Conservation (phyloP, 75 land plant species). For the Gnetum montanum region DNA sequence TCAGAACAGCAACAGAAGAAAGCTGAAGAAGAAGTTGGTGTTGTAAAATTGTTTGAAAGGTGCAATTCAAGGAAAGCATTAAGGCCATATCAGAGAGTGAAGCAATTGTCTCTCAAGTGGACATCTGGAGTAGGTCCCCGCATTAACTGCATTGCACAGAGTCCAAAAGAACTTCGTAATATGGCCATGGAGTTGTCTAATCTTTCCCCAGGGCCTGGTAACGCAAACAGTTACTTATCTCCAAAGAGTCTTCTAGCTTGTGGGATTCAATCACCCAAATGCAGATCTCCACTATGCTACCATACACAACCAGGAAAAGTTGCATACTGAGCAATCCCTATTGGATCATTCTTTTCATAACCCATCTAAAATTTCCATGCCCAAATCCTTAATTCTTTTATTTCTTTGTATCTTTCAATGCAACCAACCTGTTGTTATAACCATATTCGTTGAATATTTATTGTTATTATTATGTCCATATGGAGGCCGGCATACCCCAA, state of each 20-base stretch:
- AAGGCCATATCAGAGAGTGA: slow-evolving; percentile 13
- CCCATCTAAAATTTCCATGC: too few relatives aligned
- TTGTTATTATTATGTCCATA: too few relatives aligned
- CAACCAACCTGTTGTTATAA: too few relatives aligned
- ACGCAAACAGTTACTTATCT: not conserved
- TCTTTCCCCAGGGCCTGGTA: slow-evolving; percentile 20
- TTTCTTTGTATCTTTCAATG: too few relatives aligned
- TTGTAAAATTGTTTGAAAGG: slow-evolving; percentile 12
- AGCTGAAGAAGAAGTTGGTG: slow-evolving; percentile 8
- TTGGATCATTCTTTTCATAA: not conserved
- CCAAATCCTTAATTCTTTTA: too few relatives aligned
- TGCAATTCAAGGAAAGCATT: slow-evolving; percentile 32
- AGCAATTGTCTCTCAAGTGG: slow-evolving; percentile 58
- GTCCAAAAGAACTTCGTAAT: slow-evolving; percentile 46
- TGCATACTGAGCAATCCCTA: too few relatives aligned
- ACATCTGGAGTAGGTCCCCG: slow-evolving; percentile 52
- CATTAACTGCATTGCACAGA: slow-evolving; percentile 55
- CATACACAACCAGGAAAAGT: not conserved
- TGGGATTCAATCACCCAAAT: not conserved
- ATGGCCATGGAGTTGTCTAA: slow-evolving; percentile 57
- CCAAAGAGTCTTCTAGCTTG: not conserved
- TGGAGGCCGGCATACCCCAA: too few relatives aligned
- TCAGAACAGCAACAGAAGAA: too few relatives aligned
- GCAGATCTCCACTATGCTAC: not conserved
- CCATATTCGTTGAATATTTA: too few relatives aligned